These are phyloP conservation scores for Emergomyces pasteurianus DNA, from an alignment of 2,329 filamentous ascomycete genomes.

Conservation along the genomic window DNA sequence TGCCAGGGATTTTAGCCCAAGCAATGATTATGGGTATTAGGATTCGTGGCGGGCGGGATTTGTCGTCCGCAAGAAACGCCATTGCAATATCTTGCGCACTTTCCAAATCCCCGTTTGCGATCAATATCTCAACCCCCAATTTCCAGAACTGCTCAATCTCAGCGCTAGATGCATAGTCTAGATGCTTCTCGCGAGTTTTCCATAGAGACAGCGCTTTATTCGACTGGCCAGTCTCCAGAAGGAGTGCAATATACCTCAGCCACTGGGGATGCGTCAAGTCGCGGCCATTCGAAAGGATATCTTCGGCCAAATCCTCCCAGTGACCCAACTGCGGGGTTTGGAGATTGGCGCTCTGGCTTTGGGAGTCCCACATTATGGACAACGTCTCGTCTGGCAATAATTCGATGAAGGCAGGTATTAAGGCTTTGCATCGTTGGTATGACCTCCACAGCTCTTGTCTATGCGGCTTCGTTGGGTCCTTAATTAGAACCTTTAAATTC, in stretches of 20 bases:
- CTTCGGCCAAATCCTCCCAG: conserved; percentile 50
- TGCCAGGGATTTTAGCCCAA: conserved; percentile 43
- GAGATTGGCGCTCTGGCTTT: conserved; percentile 31
- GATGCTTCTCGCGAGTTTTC: conserved; percentile 44
- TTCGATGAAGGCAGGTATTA: conserved; percentile 36
- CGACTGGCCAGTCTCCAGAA: conserved; percentile 51
- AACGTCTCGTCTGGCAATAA: conserved; percentile 50
- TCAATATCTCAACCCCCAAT: conserved; percentile 40
- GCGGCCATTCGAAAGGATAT: conserved; percentile 51
- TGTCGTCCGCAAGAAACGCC: conserved; percentile 27
- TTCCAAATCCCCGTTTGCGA: conserved; percentile 34
- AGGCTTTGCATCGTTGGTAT: conserved; percentile 39
- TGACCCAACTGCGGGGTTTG: conserved; percentile 45
- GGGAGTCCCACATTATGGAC: conserved; percentile 55
- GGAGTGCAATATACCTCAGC: conserved; percentile 55
- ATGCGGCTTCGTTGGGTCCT: conserved; percentile 19
- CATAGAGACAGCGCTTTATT: conserved; percentile 51
- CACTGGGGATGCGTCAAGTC: conserved; percentile 46
- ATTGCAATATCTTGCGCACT: conserved; percentile 39
- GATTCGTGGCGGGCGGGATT: conserved; percentile 23
- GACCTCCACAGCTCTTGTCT: conserved; percentile 36
- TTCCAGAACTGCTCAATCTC: conserved; percentile 34
- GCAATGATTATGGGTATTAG: conserved; percentile 57
- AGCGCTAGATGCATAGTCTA: conserved; percentile 34
- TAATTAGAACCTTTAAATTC: conserved; percentile 21